These are phyloP conservation scores for Cenococcum geophilum DNA, from an alignment of 495 filamentous ascomycete genomes.

Conservation along the genomic window DNA sequence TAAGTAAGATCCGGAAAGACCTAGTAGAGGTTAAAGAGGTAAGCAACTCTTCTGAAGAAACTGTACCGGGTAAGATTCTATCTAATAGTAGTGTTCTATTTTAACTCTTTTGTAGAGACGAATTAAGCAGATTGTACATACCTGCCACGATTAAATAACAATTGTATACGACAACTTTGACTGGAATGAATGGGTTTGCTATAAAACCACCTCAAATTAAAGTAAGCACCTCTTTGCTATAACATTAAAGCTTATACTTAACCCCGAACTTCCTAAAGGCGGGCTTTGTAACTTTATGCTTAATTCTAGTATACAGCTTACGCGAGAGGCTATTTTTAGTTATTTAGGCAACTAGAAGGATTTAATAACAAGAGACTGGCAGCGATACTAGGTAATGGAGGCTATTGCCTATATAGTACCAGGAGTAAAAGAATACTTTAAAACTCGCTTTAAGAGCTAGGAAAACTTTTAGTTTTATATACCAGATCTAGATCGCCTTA, in stretches of 20 bases:
- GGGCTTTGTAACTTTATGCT: neutral
- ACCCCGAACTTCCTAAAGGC: neutral
- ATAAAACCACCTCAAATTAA: neutral
- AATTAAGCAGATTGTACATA: neutral
- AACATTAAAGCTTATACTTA: neutral
- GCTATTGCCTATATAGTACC: neutral
- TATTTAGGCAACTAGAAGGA: neutral
- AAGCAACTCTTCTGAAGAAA: neutral
- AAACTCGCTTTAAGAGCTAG: neutral
- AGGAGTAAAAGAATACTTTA: neutral
- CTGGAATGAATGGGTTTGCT: neutral
- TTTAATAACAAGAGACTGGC: neutral
- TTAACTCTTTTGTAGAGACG: neutral
- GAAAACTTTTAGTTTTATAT: neutral
- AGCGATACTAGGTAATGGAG: neutral
- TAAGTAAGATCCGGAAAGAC: neutral
- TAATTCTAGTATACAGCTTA: neutral
- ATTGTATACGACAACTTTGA: neutral
- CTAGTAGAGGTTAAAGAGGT: neutral
- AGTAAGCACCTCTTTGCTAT: neutral
- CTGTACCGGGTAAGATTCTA: neutral
- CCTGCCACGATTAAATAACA: neutral
- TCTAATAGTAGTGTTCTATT: neutral
- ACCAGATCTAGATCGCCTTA: neutral
- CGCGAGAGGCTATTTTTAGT: neutral